A percentile compares a stretch with the other conserved stretches of the same genome.
Conservation (phyloP, 495 filamentous ascomycete species). For the Neurospora tetraspora region DNA sequence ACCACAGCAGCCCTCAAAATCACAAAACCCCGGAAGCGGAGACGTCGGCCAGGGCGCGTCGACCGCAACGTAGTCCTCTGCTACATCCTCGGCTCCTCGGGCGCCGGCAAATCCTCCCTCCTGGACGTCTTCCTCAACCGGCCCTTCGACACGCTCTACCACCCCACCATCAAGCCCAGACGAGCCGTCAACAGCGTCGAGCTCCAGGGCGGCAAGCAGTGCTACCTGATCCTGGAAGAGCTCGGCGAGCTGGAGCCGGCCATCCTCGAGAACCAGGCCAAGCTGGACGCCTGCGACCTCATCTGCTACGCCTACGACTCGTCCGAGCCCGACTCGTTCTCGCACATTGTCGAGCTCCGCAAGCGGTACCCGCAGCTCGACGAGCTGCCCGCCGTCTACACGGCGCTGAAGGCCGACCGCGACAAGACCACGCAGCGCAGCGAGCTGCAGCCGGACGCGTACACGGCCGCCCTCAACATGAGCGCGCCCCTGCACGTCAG, state of each 20-base stretch:
- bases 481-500: constrained; percentile 86
- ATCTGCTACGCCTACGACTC: constrained; percentile 96
- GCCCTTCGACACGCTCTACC: constrained; percentile 75
- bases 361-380: constrained; percentile 71
- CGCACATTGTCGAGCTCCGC: constrained; percentile 76
- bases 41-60: constrained; percentile 69
- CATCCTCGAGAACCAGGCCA: constrained; percentile 81
- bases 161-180: constrained; percentile 88
- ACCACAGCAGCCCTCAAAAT: constrained; percentile 80
- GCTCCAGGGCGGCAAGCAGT: constrained; percentile 90
- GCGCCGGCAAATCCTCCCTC: constrained; percentile 79
- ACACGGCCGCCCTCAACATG: constrained; percentile 71
- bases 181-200: constrained; percentile 95
- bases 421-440: constrained; percentile 90
- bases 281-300: constrained; percentile 87
- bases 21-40: constrained; percentile 79
- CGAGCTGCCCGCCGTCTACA: constrained; percentile 78
- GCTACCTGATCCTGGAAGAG: constrained; percentile 91
- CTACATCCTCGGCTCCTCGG: constrained; percentile 78
- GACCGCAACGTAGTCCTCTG: constrained; percentile 95
- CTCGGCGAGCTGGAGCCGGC: constrained; percentile 92
- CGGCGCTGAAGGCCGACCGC: constrained; percentile 84
- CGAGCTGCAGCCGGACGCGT: constrained; percentile 86
- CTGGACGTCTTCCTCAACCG: constrained; percentile 85
- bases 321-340: constrained; percentile 87